Evolutionary conservation across 2,329 filamentous ascomycete genomes (phyloP).

Genomic region (Amylocarpus encephaloides): DNA sequence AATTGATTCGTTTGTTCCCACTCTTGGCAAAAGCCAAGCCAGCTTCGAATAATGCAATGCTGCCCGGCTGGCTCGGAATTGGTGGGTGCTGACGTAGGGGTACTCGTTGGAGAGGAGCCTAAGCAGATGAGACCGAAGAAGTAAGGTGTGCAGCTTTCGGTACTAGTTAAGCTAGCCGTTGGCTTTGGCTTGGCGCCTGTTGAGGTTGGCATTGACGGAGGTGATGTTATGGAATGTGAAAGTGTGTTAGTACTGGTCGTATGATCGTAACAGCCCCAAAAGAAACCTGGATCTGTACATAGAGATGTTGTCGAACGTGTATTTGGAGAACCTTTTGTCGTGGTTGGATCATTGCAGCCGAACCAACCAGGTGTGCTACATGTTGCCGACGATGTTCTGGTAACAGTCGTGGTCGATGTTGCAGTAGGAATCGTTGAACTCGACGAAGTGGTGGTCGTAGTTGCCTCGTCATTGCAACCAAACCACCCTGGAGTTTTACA

Average conservation of each 20-base stretch:
- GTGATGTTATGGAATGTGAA: constrained; percentile 32
- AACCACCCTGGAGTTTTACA: constrained; percentile 43
- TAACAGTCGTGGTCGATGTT: constrained; percentile 21
- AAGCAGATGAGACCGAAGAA: constrained; percentile 29
- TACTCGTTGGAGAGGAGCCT: constrained; percentile 22
- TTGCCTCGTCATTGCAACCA: constrained; percentile 43
- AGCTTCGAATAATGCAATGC: constrained; percentile 23
- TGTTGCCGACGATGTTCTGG: constrained; percentile 25
- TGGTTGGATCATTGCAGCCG: constrained; percentile 43
- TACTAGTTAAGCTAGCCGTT: constrained; percentile 24
- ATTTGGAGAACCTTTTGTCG: constrained; percentile 34
- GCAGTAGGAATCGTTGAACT: constrained; percentile 25
- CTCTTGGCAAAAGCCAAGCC: constrained; percentile 26
- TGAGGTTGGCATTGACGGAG: constrained; percentile 25
- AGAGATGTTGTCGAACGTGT: constrained; percentile 29
- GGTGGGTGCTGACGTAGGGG: constrained; percentile 13
- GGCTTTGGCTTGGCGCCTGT: constrained; percentile 9
- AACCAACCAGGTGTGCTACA: constrained; percentile 40
- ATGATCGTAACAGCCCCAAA: constrained; percentile 49
- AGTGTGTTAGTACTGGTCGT: constrained; percentile 32
- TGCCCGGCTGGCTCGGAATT: constrained; percentile 8
- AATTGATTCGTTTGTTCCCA: constrained; percentile 13
- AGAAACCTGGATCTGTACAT: constrained; percentile 49
- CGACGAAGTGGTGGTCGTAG: constrained; percentile 31
- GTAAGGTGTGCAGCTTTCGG: constrained; percentile 22